Percentiles rank a stretch among this genome's conserved stretches.
These are phyloP conservation scores for Tolypocladium capitatum DNA, from an alignment of 2,329 filamentous ascomycete species.

Conservation along the genomic window DNA sequence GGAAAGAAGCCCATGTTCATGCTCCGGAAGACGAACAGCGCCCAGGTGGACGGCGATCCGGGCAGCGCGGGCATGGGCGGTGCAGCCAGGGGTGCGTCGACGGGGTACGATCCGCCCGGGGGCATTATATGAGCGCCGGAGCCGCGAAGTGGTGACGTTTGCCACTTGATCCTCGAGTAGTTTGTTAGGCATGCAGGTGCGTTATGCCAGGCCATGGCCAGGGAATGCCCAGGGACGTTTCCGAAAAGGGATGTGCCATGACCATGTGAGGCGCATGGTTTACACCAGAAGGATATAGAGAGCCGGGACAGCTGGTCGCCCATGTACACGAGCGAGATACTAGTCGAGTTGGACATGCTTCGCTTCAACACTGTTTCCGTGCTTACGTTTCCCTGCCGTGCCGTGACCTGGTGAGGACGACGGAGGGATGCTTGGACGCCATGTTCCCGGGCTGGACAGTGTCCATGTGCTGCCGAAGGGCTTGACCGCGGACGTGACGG, in stretches of 20 bases:
- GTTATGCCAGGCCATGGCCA: no score
- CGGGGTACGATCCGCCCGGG: constrained; percentile 43
- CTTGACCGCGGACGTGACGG: background rate
- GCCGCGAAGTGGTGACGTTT: background rate
- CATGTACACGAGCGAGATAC: no score
- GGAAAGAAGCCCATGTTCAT: constrained; percentile 99
- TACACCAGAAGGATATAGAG: background rate
- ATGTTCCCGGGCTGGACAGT: background rate
- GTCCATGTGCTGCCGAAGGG: background rate
- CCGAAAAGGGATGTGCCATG: background rate
- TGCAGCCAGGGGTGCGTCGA: constrained; percentile 28
- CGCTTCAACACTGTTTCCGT: background rate
- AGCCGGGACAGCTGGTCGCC: background rate
- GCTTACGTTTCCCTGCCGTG: background rate
- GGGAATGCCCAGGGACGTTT: background rate
- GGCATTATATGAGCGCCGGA: constrained; percentile 38
- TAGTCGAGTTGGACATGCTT: background rate
- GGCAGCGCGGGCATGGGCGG: constrained; percentile 40
- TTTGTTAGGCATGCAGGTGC: background rate
- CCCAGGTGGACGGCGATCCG: constrained; percentile 36
- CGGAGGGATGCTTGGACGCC: background rate
- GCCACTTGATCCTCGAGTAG: background rate
- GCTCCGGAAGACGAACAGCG: constrained; percentile 57
- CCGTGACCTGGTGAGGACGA: background rate
- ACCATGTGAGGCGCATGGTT: background rate